Percentiles rank a stretch among this genome's conserved stretches.
Evolutionary conservation across 192 early-diverging fungal genomes (phyloP).

Genomic region (Kappamyces sp.): DNA sequence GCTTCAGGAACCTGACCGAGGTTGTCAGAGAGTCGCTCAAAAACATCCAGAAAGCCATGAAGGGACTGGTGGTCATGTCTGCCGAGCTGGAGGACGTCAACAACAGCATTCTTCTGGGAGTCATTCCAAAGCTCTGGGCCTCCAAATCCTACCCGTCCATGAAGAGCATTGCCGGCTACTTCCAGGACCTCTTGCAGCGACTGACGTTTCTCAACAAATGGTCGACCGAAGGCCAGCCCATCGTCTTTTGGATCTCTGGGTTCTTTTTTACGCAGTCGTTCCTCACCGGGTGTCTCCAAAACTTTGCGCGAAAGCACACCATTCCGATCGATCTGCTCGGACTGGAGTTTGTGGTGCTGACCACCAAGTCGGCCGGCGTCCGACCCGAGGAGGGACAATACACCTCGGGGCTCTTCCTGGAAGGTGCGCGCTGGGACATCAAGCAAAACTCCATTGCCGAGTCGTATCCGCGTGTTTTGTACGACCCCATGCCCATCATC

Average conservation of each 20-base stretch:
- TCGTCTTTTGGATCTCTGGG: constrained; percentile 60
- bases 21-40: constrained; percentile 46
- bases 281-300: constrained; percentile 53
- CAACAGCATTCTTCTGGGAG: constrained; percentile 48
- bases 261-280: constrained; percentile 62
- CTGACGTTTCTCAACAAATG: constrained; percentile 49
- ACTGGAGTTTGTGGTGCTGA: constrained; percentile 50
- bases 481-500: constrained; percentile 52
- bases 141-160: constrained; percentile 55
- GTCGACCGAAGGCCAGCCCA: constrained; percentile 53
- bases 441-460: constrained; percentile 48
- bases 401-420: constrained; percentile 53
- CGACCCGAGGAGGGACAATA: constrained; percentile 59
- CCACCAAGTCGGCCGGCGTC: constrained; percentile 45
- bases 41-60: constrained; percentile 60
- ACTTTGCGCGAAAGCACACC: constrained; percentile 54
- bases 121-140: constrained; percentile 50
- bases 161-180: constrained; percentile 52
- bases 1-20: constrained; percentile 47
- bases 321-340: constrained; percentile 55
- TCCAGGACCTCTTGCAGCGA: constrained; percentile 43
- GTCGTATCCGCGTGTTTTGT: constrained; percentile 45
- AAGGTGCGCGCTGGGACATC: constrained; percentile 58
- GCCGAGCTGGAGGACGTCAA: constrained; percentile 55
- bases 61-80: constrained; percentile 58